Evolutionary conservation across 306 rosid species (phyloP).

Genomic region (Medicago ruthenica): DNA sequence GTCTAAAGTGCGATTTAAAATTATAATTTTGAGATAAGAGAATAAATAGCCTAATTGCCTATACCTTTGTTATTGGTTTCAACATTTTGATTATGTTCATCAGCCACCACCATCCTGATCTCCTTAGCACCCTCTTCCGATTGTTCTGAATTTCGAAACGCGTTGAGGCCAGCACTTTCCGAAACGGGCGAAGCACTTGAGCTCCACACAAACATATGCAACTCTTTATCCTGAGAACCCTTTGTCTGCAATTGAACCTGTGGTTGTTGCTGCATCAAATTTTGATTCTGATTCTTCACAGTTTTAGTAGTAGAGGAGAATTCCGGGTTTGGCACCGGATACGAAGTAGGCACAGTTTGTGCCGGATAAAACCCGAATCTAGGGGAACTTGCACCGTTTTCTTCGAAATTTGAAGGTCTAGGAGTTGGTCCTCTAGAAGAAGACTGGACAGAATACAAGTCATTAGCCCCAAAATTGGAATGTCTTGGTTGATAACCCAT

Average conservation of each 20-base stretch:
- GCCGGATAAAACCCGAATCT: conserved; percentile 71
- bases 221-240: conserved; percentile 68
- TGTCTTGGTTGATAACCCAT: conserved; percentile 74
- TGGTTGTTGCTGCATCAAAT: conserved; percentile 16
- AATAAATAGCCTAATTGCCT: not conserved
- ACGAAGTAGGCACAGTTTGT: conserved; percentile 54
- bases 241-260: not conserved
- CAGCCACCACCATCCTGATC: conserved; percentile 82
- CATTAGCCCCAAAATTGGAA: conserved; percentile 71
- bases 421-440: conserved; percentile 90
- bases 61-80: conserved; percentile 64
- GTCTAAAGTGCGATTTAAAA: not conserved
- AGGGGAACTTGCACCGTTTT: conserved; percentile 55
- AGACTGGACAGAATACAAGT: conserved; percentile 77
- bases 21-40: not conserved
- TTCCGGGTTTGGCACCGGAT: conserved; percentile 83
- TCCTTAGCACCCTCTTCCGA: conserved; percentile 88
- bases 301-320: conserved; percentile 47
- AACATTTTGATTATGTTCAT: conserved; percentile 72
- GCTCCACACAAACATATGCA: conserved; percentile 94
- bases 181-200: conserved; percentile 84
- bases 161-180: conserved; percentile 69
- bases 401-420: conserved; percentile 82
- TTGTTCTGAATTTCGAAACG: conserved; percentile 65
- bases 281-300: conserved; percentile 22